phyloP scores from a whole-genome alignment of 176 grass and related monocot species.

The Lolium perenne region DNA sequence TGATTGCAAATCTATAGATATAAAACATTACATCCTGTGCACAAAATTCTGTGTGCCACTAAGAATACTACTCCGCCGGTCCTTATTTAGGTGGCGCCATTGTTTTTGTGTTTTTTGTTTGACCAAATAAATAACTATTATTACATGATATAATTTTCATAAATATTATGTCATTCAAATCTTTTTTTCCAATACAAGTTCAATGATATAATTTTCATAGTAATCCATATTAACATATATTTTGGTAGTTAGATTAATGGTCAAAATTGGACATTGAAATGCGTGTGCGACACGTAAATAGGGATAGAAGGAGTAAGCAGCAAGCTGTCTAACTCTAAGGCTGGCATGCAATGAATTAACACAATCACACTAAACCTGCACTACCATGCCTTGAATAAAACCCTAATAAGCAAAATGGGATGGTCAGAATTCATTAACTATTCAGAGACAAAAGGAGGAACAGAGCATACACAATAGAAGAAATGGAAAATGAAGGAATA shows the following conservation, averaged over 20 bases:
- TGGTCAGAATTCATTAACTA: background rate
- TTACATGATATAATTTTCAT: no score
- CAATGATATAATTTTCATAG: no score
- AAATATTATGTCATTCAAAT: no score
- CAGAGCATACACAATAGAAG: background rate
- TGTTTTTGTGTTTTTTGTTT: background rate
- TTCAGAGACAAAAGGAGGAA: background rate
- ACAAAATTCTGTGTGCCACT: constrained; percentile 15
- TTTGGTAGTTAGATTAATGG: no score
- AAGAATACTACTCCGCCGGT: background rate
- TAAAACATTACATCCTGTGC: background rate
- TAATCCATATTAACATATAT: no score
- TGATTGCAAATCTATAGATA: background rate
- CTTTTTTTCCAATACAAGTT: no score
- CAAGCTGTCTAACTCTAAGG: constrained; percentile 7
- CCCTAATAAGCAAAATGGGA: constrained; percentile 1
- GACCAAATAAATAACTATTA: no score
- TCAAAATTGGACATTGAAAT: no score
- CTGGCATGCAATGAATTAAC: background rate
- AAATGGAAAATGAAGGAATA: background rate
- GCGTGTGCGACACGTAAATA: no score
- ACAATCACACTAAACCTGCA: constrained; percentile 2
- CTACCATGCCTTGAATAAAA: constrained; percentile 19
- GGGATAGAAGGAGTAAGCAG: background rate
- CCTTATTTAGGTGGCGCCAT: no score